These are phyloP conservation scores for Cyclostephanos tholiformis DNA, from an alignment of 108 stramenopile genomes.

Conservation along the genomic window DNA sequence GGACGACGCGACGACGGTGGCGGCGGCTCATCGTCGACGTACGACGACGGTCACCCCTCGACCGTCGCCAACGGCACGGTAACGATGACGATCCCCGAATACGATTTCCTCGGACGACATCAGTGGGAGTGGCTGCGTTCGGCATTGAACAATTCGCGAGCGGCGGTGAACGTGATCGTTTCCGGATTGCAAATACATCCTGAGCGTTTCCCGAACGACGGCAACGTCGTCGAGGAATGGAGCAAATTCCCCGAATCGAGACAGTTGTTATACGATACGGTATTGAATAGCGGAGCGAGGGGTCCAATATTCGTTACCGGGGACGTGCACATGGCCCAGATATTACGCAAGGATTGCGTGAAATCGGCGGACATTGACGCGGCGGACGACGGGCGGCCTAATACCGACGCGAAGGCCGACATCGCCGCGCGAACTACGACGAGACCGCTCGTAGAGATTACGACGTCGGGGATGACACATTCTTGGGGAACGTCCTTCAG, in stretches of 20 bases:
- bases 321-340: constrained; percentile 84
- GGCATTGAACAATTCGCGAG: constrained; percentile 63
- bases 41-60: no score
- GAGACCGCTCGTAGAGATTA: constrained; percentile 71
- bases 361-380: constrained; percentile 9
- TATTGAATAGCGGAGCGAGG: constrained; percentile 61
- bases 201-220: constrained; percentile 58
- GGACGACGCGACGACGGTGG: no score
- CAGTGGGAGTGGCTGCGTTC: constrained; percentile 88
- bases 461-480: constrained; percentile 76
- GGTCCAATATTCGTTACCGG: constrained; percentile 71
- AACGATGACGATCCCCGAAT: no score
- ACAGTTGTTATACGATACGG: constrained; percentile 65
- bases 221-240: constrained; percentile 77
- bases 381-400: no score
- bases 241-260: constrained; percentile 64
- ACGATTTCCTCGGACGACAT: constrained; percentile 75
- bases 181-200: constrained; percentile 75
- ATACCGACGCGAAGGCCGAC: no score
- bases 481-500: no score
- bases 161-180: constrained; percentile 78
- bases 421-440: no score
- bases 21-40: no score
- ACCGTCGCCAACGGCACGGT: no score
- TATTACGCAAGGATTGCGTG: constrained; percentile 68